Evolutionary conservation across 495 filamentous ascomycete species (phyloP), one percentile per base, ranked within the genome.

Genomic region (Podospora conica): DNA sequence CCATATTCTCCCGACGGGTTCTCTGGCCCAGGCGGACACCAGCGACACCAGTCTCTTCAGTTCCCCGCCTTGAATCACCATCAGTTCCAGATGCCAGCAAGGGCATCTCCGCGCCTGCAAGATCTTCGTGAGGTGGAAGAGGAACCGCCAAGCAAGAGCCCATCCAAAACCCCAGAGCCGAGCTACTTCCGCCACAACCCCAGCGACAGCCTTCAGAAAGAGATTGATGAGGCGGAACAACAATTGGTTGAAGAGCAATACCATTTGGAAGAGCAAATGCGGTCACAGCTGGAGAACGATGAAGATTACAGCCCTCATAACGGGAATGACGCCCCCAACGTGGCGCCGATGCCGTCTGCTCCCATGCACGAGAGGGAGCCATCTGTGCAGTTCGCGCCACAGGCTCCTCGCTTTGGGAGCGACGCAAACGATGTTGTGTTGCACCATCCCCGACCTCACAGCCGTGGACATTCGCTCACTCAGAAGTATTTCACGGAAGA

Each of bases 181-280:
- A 65, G 70, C 21, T 78, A 79, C 55, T 66, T 76, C 29, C 73
- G 68, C 31, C 82, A 76, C 69, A 84, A 79, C 29, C 77, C 76
- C 55, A 81, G 70, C 65, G 74, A 80, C 48, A 90, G 85, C 31
- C 81, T 97, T 27, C 91, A 97, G 75, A 87, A 88, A 71, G 92
- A 96, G 67, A 86, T 96, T 55, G 90, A 96, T 59, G 88, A 92
- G 72, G 86, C 86, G n/a, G 89, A 96, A 65, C 92, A 95, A 70
- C 90, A 93, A 64, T 73, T 93, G 63, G 90, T 91, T 69, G 61
- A 64, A 33, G 60, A 40, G 22, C 54, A 96, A 65, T 93, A 95
- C 71, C 90, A 93, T 64, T 73, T 93, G 63, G 90, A 92, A 69
- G 83, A 89, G 68, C 86, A 89, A 53, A 87, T 91, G 68, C 83